Percentiles rank a stretch among this genome's conserved stretches.
phyloP scores from a whole-genome alignment of 805 yeast genomes.

The Saccharomycopsis sp. region DNA sequence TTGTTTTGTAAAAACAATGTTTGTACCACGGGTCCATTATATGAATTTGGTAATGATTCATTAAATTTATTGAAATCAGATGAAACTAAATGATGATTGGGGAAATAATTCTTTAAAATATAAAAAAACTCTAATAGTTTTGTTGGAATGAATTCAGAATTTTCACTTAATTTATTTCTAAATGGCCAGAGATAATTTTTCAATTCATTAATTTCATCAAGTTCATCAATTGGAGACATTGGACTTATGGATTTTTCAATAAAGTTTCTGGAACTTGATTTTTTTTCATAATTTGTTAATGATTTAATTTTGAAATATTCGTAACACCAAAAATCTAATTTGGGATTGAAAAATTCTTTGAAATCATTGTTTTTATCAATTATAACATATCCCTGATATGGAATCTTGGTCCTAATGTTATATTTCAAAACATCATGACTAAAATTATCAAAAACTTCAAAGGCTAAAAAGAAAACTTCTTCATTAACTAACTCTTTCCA shows the following conservation, averaged over 20 bases:
- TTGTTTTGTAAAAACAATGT: conserved; percentile 12
- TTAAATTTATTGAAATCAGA: conserved; percentile 52
- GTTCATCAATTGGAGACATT: conserved; percentile 53
- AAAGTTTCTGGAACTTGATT: conserved; percentile 19
- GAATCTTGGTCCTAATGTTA: conserved; percentile 54
- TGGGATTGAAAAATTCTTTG: conserved; percentile 58
- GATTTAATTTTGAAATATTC: conserved; percentile 48
- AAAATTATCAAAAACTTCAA: conserved; percentile 78
- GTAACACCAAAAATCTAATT: conserved; percentile 45
- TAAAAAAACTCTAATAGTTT: conserved; percentile 55
- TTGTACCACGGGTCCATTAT: conserved; percentile 19
- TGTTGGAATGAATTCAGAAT: conserved; percentile 72
- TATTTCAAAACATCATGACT: conserved; percentile 75
- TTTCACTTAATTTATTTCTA: conserved; percentile 53
- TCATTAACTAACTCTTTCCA: conserved; percentile 53
- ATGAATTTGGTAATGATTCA: conserved; percentile 23
- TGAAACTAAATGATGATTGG: conserved; percentile 62
- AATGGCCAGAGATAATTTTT: conserved; percentile 51
- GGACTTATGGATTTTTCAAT: conserved; percentile 21
- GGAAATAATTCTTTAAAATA: conserved; percentile 53
- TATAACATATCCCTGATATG: conserved; percentile 70
- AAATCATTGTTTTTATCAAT: conserved; percentile 67
- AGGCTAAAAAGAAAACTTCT: conserved; percentile 68
- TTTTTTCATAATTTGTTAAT: conserved; percentile 25
- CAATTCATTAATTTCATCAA: conserved; percentile 30